These are phyloP conservation scores for Aphanomyces astaci DNA, from an alignment of 352 stramenopile species.

Conservation along the genomic window DNA sequence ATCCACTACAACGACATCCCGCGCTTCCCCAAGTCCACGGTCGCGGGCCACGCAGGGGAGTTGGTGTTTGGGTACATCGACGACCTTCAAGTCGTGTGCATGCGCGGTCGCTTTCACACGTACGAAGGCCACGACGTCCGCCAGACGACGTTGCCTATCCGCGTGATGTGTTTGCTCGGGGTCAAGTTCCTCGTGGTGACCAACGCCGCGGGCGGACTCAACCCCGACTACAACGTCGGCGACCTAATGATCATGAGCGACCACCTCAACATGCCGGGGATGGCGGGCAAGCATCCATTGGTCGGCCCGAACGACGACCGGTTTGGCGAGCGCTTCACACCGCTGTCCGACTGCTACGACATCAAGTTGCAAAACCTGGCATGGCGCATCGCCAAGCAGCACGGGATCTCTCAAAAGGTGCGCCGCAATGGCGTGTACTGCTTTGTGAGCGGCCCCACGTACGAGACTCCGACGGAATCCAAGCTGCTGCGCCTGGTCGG, in stretches of 20 bases:
- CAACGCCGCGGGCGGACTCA: slow-evolving; percentile 94
- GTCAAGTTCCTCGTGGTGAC: slow-evolving; percentile 95
- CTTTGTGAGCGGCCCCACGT: slow-evolving; percentile 95
- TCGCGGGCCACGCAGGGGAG: slow-evolving; percentile 91
- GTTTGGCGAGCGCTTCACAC: slow-evolving; percentile 93
- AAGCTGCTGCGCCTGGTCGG: slow-evolving; percentile 88
- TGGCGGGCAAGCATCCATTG: slow-evolving; percentile 90
- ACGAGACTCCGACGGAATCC: slow-evolving; percentile 94
- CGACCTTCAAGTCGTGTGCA: slow-evolving; percentile 83
- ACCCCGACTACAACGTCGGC: slow-evolving; percentile 90
- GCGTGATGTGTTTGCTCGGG: slow-evolving; percentile 91
- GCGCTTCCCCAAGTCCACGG: slow-evolving; percentile 88
- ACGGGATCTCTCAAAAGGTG: slow-evolving; percentile 79
- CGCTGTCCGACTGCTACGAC: slow-evolving; percentile 92
- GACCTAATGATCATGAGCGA: slow-evolving; percentile 96
- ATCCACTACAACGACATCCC: slow-evolving; percentile 93
- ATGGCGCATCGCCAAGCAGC: slow-evolving; percentile 59
- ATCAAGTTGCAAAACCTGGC: slow-evolving; percentile 80
- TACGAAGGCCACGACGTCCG: slow-evolving; percentile 96
- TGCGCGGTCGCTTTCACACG: slow-evolving; percentile 94
- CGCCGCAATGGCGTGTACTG: slow-evolving; percentile 88
- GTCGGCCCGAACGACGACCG: slow-evolving; percentile 93
- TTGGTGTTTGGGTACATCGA: slow-evolving; percentile 92
- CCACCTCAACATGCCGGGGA: slow-evolving; percentile 92
- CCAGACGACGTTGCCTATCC: slow-evolving; percentile 91